Conservation (phyloP, 2,329 filamentous ascomycete species). For the Davidsoniella neocaledoniae region DNA sequence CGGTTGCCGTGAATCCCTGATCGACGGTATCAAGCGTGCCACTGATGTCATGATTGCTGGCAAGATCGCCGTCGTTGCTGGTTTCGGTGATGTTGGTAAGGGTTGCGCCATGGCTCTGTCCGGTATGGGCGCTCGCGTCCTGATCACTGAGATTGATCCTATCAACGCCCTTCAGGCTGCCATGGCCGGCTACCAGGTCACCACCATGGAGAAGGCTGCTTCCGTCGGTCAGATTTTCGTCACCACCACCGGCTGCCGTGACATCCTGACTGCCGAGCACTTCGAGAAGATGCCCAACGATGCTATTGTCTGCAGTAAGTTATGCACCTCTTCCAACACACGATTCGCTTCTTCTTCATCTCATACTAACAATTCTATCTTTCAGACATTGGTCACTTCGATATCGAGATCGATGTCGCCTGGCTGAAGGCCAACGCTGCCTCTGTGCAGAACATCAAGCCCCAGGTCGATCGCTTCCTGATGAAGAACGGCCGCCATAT, state of each 20-base stretch:
- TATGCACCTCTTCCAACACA: conserved; percentile 7
- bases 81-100: conserved; percentile 98
- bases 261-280: conserved; percentile 83
- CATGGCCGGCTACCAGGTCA: conserved; percentile 92
- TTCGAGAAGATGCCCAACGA: conserved; percentile 95
- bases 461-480: conserved; percentile 94
- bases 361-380: conserved; percentile 14
- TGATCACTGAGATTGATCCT: conserved; percentile 94
- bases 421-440: conserved; percentile 97
- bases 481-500: conserved; percentile 91
- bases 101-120: conserved; percentile 90
- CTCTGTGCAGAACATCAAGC: conserved; percentile 97
- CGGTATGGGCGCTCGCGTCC: conserved; percentile 91
- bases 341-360: neutral
- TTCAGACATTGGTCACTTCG: conserved; percentile 92
- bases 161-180: conserved; percentile 99
- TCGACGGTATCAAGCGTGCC: conserved; percentile 99
- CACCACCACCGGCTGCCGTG: conserved; percentile 97
- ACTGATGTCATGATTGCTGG: conserved; percentile 99
- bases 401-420: conserved; percentile 98
- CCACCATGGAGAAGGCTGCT: conserved; percentile 95
- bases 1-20: conserved; percentile 95
- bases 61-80: conserved; percentile 94
- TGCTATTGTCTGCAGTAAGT: conserved; percentile 90
- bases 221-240: conserved; percentile 89